Evolutionary conservation across 2,329 filamentous ascomycete genomes (phyloP), one percentile per base, ranked within the genome.

Genomic region (Clonostachys solani): DNA sequence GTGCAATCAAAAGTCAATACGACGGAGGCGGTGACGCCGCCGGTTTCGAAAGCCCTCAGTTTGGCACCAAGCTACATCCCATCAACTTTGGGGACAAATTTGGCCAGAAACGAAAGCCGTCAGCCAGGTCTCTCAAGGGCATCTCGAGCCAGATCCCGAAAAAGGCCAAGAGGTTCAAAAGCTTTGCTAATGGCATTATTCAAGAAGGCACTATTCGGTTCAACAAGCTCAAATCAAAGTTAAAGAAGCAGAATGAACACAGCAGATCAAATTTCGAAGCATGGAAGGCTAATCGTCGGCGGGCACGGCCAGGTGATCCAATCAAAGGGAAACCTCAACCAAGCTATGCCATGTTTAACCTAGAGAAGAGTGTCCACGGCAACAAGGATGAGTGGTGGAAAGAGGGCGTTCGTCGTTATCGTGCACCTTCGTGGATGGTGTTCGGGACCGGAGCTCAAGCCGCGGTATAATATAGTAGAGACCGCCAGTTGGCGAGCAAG

Each of bases 381-480:
- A 52, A 57, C 33, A 52, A 62, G 34, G 58, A 61, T 15, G 68
- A 66, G 64, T 69, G 66, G 66, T 69, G 66, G 66, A 58, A 53
- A 42, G 63, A 64, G 8, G 64, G 63, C 5, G 59, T 63, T 5
- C 56, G 56, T 18, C 61, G 55, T 48, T 68, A 62, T 47, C 58
- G 55, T 16, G 60, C 60, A 12, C 62, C 62, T 6, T 48, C 54
- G 18, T 66, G 63, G 61, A 62, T 65, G 54, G 49, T 52, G 35
- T 65, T 66, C 52, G 51, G 51, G 17, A 34, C 6, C 2, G 23
- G 23, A 29, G 23, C 23, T 29, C 23, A 29, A 9, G 5, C 23
- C 6, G 23, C 23, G 8, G 23, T 29, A 29, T 29, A 10, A 29
- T 29, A 6, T 29, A 10, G 6, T 3, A 29, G 4, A 29, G 9